These are phyloP conservation scores for Talaromyces adpressus DNA, from an alignment of 495 filamentous ascomycete species.

Conservation along the genomic window DNA sequence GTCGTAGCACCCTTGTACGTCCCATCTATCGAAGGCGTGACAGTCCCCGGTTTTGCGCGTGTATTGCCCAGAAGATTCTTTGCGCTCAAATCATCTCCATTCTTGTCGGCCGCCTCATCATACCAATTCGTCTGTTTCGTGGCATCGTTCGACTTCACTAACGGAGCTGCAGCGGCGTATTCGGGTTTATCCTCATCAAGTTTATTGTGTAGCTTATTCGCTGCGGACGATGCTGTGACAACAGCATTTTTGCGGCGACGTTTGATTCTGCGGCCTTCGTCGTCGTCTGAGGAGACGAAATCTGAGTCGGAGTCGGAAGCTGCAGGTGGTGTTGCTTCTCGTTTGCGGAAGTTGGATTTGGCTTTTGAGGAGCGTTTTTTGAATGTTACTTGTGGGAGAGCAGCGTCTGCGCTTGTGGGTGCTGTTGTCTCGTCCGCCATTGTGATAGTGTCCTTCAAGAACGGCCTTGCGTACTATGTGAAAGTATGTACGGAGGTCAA, in stretches of 20 bases:
- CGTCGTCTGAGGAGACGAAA: conserved; percentile 73
- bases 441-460: not conserved
- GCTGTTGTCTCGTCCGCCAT: conserved; percentile 5
- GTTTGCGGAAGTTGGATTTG: conserved; percentile 77
- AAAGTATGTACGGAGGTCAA: not conserved
- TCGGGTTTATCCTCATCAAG: conserved; percentile 48
- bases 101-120: conserved; percentile 47
- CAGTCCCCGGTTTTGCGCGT: conserved; percentile 22
- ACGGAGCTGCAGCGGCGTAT: conserved; percentile 35
- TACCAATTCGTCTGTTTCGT: conserved; percentile 91
- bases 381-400: conserved; percentile 45
- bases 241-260: conserved; percentile 63
- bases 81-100: conserved; percentile 34
- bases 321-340: conserved; percentile 67
- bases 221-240: conserved; percentile 45
- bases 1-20: conserved; percentile 72
- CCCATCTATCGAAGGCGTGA: conserved; percentile 42
- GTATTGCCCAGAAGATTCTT: conserved; percentile 62
- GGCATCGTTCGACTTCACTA: conserved; percentile 74
- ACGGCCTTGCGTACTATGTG: not conserved
- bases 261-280: conserved; percentile 67
- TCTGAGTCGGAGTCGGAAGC: conserved; percentile 49
- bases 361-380: conserved; percentile 76
- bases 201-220: conserved; percentile 22
- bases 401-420: not conserved